Base-by-base conservation (phyloP, 306 rosid genomes). In the Begonia masoniana region DNA sequence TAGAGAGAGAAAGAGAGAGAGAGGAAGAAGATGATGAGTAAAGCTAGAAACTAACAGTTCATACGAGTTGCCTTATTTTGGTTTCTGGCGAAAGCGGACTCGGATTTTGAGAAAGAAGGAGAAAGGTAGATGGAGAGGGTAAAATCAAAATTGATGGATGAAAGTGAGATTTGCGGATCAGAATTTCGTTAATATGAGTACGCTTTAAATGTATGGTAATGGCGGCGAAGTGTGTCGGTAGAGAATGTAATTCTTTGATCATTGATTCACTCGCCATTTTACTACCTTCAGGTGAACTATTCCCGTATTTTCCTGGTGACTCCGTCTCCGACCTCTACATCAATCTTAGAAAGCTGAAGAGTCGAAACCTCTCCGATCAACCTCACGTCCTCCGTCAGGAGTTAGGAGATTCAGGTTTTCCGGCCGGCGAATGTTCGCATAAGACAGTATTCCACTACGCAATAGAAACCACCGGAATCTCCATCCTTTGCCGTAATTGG, bases 401-500 rank as follows among this genome's bases (percentile, higher is more conserved):
- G 87, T 49, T n/a, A 91, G 70, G 9, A 91, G 85, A 49, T 66
- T 77, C 15, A 83, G 87, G 26, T 66, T 75, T 73, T 88, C 92
- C 49, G 88, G 79, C 47, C 73, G 68, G 21, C 84, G 83, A 76
- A 81, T 86, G 87, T 91, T 91, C 17, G 99, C 74, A 62, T 91
- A 91, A 23, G 99, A 86, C 24, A 91, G 78, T 0, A 91, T 79
- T 41, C 96, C 99, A 59, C 77, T 82, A 12, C 85, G 72, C 65
- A 86, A 69, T 13, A 77, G 67, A 59, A 91, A 91, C 99, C 93
- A 91, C 53, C 99, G 83, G 68, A 92, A 86, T 86, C 99, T 83
- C 99, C 99, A 91, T 0, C 99, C 99, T 58, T 91, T 91, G 7
- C 99, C 92, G 75, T 83, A 91, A 76, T 86, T 91, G 17, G 99